These are phyloP conservation scores for Wickerhamia fluorescens DNA, from an alignment of 805 yeast genomes.

Conservation along the genomic window DNA sequence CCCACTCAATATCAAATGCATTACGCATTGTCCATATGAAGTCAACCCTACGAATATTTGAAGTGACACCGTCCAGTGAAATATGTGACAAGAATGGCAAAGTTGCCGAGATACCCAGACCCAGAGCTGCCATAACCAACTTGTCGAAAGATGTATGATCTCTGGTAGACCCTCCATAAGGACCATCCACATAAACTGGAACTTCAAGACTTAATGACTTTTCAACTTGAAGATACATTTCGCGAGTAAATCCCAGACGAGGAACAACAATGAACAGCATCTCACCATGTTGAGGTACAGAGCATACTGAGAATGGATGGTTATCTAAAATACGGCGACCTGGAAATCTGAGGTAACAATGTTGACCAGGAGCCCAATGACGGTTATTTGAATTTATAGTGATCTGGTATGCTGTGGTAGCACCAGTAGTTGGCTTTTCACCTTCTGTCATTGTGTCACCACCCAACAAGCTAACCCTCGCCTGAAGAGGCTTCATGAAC, in stretches of 20 bases:
- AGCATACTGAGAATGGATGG: constrained; percentile 50
- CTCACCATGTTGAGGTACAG: constrained; percentile 18
- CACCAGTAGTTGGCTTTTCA: too few species aligned
- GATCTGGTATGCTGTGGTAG: constrained; percentile 29
- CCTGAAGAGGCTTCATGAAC: constrained; percentile 32
- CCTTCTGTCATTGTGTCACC: too few species aligned
- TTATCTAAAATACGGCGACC: constrained; percentile 41
- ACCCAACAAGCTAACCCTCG: constrained; percentile 18
- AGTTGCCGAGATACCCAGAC: constrained; percentile 47
- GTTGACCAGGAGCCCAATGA: constrained; percentile 50
- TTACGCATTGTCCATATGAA: constrained; percentile 40
- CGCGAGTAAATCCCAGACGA: constrained; percentile 39
- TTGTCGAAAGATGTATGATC: constrained; percentile 39
- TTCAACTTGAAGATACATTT: constrained; percentile 23
- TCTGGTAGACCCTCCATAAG: constrained; percentile 49
- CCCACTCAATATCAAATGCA: constrained; percentile 32
- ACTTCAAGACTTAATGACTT: constrained; percentile 17
- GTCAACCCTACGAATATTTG: too few species aligned
- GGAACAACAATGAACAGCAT: constrained; percentile 42
- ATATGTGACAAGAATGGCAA: constrained; percentile 41
- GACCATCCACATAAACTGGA: constrained; percentile 45
- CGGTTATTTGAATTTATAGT: constrained; percentile 32
- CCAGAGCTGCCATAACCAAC: constrained; percentile 36
- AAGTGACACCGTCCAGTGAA: too few species aligned
- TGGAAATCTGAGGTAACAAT: constrained; percentile 41